Base-by-base conservation (phyloP, 805 yeast genomes). In the Candida montana region DNA sequence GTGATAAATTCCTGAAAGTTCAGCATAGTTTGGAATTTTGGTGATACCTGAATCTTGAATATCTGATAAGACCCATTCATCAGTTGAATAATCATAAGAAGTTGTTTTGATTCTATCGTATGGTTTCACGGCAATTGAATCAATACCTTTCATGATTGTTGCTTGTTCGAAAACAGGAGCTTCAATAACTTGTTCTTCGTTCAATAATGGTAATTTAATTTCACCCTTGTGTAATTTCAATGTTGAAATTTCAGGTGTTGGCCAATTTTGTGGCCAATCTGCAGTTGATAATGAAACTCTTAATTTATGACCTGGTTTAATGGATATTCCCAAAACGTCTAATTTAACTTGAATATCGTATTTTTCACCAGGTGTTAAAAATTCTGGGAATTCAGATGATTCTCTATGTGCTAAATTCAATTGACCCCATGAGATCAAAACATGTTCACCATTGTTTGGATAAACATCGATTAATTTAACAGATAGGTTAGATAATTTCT, bases 241-340 rank as follows among this genome's bases (percentile, higher is more conserved):
- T 2, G 58, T 61, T 39, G 73, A 69, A 7, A 61, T 65, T 48
- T 65, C 69, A 5, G 71, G 61, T 0, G 64, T 53, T 23, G 75
- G 75, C 75, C 75, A 71, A 27, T 61, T 59, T 41, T 67, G 71
- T 10, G 75, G 74, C 75, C 75, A 71, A 45, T 70, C 74, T 27
- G 69, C 59, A 1, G 74, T 60, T 7, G 74, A 68, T 33, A 71
- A 56, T 0, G 71, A 68, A 11, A 70, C 49, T 46, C 68, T 58
- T 18, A 71, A 42, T 33, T 51, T 59, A 45, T 71, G 74, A 9
- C 71, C 72, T 35, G 55, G 54, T 9, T 44, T 53, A 11, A 62
- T 43, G 28, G 61, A 61, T 37, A 63, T 53, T 31, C 74, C 74
- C 12, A 68, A 41, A 7, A 68, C 71, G 50, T 71, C 74, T 15